Base-by-base conservation (phyloP, 306 rosid species). In the Gastrolobium bilobum region DNA sequence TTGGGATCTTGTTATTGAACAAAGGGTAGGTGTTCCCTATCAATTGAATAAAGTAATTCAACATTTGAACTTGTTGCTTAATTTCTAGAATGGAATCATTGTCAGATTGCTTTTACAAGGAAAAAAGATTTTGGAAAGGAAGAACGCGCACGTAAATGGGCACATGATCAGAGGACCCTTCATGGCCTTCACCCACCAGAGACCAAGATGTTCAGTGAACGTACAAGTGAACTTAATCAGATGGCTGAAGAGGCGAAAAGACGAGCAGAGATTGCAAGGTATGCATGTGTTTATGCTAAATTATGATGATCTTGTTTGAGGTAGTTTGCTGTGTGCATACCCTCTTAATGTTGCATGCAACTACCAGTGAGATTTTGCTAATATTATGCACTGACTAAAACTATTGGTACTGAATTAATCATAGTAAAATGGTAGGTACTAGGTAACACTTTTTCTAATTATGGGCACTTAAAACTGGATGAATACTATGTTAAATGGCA, bases 181-280 rank as follows among this genome's bases (percentile, higher is more conserved):
- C 97, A 92, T 20, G 97, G 97, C 26, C 90, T 92, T 76, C 98
- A 93, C 42, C 90, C 98, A 29, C 98, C 96, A 0, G 94, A 93
- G 34, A 26, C 87, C 70, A 89, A 81, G 77, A 84, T 88, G 89
- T 89, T 93, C 60, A 13, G 73, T 0, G 98, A 89, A 34, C 91
- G 88, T 11, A 53, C 84, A 2, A 53, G 1, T 81, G 94, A 93
- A 74, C 89, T 91, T 44, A 88, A 91, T 80, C 91, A 84, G 63
- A 91, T 93, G 93, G 98, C 97, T 13, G 93, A 93, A 82, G 98
- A 89, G 52, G 98, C 97, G 39, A 94, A 84, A 71, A 76, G 96
- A 66, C 81, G 97, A 33, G 98, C 97, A 2, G 96, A 94, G 84
- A 94, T 91, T 79, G 94, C 97, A 11, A 89, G 97, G 97, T 91